phyloP scores from a whole-genome alignment of 768 basidiomycete genomes.

The Grammothele lineata region DNA sequence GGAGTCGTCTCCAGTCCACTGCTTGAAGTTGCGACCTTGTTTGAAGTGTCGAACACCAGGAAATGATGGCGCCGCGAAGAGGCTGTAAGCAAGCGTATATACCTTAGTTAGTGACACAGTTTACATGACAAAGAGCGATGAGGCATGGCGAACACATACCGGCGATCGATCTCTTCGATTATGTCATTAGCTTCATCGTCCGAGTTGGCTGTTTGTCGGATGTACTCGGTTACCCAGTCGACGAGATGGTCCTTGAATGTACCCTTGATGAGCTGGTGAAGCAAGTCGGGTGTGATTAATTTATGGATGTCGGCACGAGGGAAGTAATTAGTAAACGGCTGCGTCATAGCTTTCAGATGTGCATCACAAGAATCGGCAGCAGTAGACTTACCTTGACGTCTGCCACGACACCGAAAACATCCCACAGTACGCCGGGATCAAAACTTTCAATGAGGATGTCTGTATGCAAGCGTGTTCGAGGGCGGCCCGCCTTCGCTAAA shows the following conservation, averaged over 20 bases:
- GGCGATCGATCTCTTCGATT: slow-evolving; percentile 10
- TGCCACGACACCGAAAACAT: no score
- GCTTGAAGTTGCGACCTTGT: slow-evolving; percentile 22
- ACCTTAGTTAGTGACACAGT: slow-evolving; percentile 4
- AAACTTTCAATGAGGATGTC: no score
- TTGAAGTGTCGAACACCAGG: slow-evolving; percentile 17
- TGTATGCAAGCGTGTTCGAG: no score
- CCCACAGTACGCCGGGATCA: no score
- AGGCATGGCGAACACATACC: slow-evolving; percentile 1
- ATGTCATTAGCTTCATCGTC: slow-evolving; percentile 6
- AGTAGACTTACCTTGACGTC: slow-evolving; percentile 3
- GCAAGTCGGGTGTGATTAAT: slow-evolving; percentile 12
- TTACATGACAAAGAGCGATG: neutral
- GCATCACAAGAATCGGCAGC: no score
- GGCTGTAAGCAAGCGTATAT: neutral
- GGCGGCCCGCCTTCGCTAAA: slow-evolving; percentile 8
- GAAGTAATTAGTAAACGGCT: slow-evolving; percentile 20
- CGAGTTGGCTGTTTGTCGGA: neutral
- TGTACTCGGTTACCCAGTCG: slow-evolving; percentile 6
- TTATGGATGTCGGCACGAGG: slow-evolving; percentile 21
- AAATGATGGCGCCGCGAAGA: slow-evolving; percentile 18
- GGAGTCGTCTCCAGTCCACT: slow-evolving; percentile 27
- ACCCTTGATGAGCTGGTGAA: slow-evolving; percentile 21
- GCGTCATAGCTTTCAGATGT: neutral
- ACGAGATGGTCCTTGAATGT: slow-evolving; percentile 22